Evolutionary conservation across 768 basidiomycete genomes (phyloP), one percentile per base, ranked within the genome.

Genomic region (Suillus alpinus): DNA sequence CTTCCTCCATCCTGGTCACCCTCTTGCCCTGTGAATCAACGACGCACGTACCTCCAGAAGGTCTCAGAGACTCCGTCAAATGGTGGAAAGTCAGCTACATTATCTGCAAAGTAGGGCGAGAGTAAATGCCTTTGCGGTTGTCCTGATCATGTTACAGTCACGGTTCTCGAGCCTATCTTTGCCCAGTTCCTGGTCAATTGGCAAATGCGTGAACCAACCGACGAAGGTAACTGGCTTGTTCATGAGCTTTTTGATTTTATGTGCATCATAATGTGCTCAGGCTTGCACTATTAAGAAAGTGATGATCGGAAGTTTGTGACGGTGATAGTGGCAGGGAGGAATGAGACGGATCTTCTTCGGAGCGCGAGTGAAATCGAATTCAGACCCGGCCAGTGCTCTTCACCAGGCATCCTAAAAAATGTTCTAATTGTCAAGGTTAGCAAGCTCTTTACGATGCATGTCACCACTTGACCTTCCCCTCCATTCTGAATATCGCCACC

Each of bases 91-190:
- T 26, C 14, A 16, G 26, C 14, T 14, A 1, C 13, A 8, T n/a
- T 32, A 10, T n/a, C 31, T 32, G 5, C 6, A 18, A 14, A 47
- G 14, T 8, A 29, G 13, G 14, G 9, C 2, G 5, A n/a, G 18
- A 32, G 3, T n/a, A 9, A n/a, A 7, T n/a, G 2, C 5, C 18
- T 51, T 51, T 31, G 8, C 6, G n/a, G 18, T 32, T 18, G n/a
- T n/a, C n/a, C 56, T 56, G 29, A 16, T 31, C 36, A 39, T 43
- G 31, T 60, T 43, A 37, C 3, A 8, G 59, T 43, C 18, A 9
- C 41, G 14, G 50, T 59, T 29, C 26, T 52, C 9, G 50, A 59
- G 50, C 50, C 20, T 43, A 56, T 56, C 32, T 29, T 34, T 39
- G 37, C 23, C 18, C n/a, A 56, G 53, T 43, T 59, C 26, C 5